Evolutionary conservation across 73 alveolate species (phyloP).

Genomic region (Blepharisma stoltei): DNA sequence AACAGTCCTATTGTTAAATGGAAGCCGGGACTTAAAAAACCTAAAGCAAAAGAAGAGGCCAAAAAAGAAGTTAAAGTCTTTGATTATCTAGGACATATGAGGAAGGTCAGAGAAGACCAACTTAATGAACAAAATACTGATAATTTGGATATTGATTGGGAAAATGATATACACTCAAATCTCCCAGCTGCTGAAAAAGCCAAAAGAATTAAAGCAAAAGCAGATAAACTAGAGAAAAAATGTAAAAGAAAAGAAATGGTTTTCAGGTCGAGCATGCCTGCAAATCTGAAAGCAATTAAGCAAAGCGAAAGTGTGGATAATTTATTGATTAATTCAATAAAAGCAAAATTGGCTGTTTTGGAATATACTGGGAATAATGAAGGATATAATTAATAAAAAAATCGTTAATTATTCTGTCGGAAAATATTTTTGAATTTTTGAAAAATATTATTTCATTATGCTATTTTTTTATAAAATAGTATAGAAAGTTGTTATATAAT

Average conservation of each 20-base stretch:
- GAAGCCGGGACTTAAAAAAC: background rate
- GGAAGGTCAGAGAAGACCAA: constrained; percentile 8
- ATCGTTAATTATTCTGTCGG: background rate
- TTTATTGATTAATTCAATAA: background rate
- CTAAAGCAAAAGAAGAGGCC: background rate
- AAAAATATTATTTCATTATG: too few species aligned
- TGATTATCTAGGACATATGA: constrained; percentile 8
- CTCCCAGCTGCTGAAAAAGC: background rate
- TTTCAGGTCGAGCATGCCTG: background rate
- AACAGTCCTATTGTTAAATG: background rate
- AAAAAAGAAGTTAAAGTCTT: constrained; percentile 4
- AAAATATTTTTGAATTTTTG: background rate
- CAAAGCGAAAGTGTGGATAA: background rate
- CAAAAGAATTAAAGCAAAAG: background rate
- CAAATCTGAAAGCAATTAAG: background rate
- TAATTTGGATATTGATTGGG: background rate
- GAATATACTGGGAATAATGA: background rate
- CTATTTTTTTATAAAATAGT: too few species aligned
- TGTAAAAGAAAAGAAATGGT: background rate
- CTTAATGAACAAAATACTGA: background rate
- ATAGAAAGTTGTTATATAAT: background rate
- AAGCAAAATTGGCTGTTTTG: constrained; percentile 20
- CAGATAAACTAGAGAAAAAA: constrained; percentile 8
- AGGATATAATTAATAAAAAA: background rate
- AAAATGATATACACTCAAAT: background rate